Percentiles rank a stretch among this genome's conserved stretches.
Conservation (phyloP, 192 early-diverging fungal genomes). For the Podila epigama region DNA sequence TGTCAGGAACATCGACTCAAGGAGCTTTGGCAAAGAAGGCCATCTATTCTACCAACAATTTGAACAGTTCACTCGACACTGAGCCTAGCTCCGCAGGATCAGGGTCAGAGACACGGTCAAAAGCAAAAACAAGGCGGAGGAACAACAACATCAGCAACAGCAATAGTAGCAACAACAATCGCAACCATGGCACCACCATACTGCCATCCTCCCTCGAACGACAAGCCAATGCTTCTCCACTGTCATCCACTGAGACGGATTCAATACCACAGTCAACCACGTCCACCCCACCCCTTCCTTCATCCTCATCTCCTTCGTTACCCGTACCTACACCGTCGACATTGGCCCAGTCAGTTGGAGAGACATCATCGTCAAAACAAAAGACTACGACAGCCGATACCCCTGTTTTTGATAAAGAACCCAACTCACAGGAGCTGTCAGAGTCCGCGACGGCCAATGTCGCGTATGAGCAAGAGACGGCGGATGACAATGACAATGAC, state of each 20-base stretch:
- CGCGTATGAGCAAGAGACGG: slow-evolving; percentile 19
- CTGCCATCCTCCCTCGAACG: neutral
- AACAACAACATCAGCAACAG: neutral
- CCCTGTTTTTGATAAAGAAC: neutral
- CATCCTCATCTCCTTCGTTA: neutral
- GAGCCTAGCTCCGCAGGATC: slow-evolving; percentile 40
- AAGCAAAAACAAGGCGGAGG: slow-evolving; percentile 24
- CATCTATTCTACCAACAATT: neutral
- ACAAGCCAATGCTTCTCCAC: neutral
- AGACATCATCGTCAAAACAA: no score
- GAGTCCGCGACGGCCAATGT: neutral
- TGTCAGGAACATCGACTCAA: neutral
- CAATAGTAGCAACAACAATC: neutral
- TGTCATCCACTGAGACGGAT: neutral
- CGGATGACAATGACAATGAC: slow-evolving; percentile 31
- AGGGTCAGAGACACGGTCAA: slow-evolving; percentile 32
- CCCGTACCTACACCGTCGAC: neutral
- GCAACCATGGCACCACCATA: neutral
- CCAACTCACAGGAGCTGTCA: neutral
- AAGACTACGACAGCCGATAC: neutral
- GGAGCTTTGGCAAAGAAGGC: neutral
- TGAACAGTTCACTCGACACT: slow-evolving; percentile 30
- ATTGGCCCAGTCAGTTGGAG: neutral
- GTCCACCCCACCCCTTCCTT: no score
- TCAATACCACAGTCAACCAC: neutral